Evolutionary conservation across 768 basidiomycete genomes (phyloP), one percentile per base, ranked within the genome.

Genomic region (Pleurotus eryngii): DNA sequence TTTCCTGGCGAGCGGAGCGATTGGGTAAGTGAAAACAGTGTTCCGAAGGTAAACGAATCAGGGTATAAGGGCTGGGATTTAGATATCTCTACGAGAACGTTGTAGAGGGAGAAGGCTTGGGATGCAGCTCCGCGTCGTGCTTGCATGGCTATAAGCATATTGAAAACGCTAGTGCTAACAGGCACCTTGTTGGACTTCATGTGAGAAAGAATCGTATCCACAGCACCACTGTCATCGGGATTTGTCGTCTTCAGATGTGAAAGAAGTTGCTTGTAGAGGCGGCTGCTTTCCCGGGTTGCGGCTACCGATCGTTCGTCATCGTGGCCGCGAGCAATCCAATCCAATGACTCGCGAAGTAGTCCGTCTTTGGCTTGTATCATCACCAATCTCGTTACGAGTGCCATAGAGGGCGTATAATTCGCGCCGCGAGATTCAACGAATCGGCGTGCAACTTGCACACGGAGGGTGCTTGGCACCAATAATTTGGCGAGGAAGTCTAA

Each of bases 111-210:
- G 58, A 82, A 79, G 5, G 76, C 78, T 15, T 71, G 68, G 4
- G 60, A 62, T 48, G 72, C 66, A 4, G 70, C 69, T 11, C 65
- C 56, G 1, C 64, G 65, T 11, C 71, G 63, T 38, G 73, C 61
- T 55, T 80, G 74, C 14, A 68, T 67, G 5, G 74, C 68, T 12
- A 85, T 74, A 59, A 85, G 73, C 6, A 74, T 59, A 56, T 84
- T 83, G 68, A 83, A 76, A n/a, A 83, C 60, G 39, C 63, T 62
- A 7, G 73, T 68, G 53, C 79, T 71, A 0, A 76, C 74, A 2
- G 64, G 42, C 11, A 79, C 67, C 3, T 72, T 72, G 1, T 73
- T 68, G 17, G 69, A 64, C 48, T 65, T 62, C 74, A 81, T 79
- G 46, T 70, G 66, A 4, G 67, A 60, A 48, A 84, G 66, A 0